Conservation (phyloP, 768 basidiomycete genomes). For the Suillus clintonianus region DNA sequence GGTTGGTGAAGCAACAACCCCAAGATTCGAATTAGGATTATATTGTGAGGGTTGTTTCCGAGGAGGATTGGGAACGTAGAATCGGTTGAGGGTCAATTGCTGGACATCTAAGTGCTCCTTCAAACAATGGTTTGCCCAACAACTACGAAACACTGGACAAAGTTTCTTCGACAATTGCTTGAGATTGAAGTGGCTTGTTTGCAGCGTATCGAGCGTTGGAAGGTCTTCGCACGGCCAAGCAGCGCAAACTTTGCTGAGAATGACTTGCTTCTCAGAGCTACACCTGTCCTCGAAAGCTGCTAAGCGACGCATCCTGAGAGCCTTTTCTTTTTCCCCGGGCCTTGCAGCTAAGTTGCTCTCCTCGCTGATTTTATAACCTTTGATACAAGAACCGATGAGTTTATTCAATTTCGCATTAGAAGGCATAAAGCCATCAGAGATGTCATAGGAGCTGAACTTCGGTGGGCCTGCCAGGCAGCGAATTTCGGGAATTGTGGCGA, state of each 20-base stretch:
- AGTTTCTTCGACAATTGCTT: background rate
- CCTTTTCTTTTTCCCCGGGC: background rate
- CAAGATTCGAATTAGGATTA: background rate
- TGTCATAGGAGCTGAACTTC: background rate
- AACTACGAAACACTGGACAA: background rate
- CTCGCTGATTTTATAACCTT: background rate
- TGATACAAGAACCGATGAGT: background rate
- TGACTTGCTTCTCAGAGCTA: background rate
- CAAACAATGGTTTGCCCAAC: background rate
- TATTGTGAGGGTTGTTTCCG: background rate
- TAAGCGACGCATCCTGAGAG: background rate
- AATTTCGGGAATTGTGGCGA: background rate
- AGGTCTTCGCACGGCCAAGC: background rate
- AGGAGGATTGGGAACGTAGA: background rate
- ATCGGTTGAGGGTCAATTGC: background rate
- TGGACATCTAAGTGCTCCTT: background rate
- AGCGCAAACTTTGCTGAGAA: background rate
- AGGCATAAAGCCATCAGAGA: background rate
- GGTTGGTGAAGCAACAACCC: too few relatives aligned
- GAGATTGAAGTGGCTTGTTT: background rate
- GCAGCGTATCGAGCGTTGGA: background rate
- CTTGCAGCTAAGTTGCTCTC: background rate
- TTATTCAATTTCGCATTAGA: background rate
- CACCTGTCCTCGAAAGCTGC: background rate
- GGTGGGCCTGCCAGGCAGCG: background rate